Percentiles rank a stretch among this genome's conserved stretches.
Evolutionary conservation across 2,329 filamentous ascomycete species (phyloP).

Genomic region (Talaromyces sp.): DNA sequence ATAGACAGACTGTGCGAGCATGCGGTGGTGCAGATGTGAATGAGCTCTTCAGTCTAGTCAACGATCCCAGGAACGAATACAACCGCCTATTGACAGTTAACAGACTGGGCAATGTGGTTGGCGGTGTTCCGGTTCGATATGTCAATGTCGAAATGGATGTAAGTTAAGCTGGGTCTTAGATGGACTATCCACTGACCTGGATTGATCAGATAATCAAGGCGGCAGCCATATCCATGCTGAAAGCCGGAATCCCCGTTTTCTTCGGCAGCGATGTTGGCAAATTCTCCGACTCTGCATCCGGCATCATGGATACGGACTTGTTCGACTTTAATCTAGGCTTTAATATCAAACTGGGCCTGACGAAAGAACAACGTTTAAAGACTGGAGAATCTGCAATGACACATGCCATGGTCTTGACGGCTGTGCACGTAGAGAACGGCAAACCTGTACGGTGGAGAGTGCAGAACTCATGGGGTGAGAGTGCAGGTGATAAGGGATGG

Average conservation of each 20-base stretch:
- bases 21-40: constrained; percentile 60
- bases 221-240: constrained; percentile 72
- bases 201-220: constrained; percentile 58
- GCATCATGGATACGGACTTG: constrained; percentile 76
- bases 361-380: constrained; percentile 69
- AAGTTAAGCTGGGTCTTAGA: constrained; percentile 1
- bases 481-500: constrained; percentile 71
- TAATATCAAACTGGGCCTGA: constrained; percentile 68
- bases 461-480: constrained; percentile 78
- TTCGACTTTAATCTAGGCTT: constrained; percentile 82
- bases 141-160: constrained; percentile 72
- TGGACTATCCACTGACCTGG: background rate
- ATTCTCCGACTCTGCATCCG: constrained; percentile 63
- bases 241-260: constrained; percentile 75
- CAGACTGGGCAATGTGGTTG: constrained; percentile 76
- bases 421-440: constrained; percentile 70
- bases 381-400: constrained; percentile 81
- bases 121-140: constrained; percentile 71
- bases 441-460: constrained; percentile 75
- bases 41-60: constrained; percentile 73
- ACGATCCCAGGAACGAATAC: constrained; percentile 77
- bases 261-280: constrained; percentile 88
- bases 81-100: constrained; percentile 71
- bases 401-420: constrained; percentile 88
- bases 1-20: constrained; percentile 55